Evolutionary conservation across 352 stramenopile genomes (phyloP).

Genomic region (Pythium coloratum): DNA sequence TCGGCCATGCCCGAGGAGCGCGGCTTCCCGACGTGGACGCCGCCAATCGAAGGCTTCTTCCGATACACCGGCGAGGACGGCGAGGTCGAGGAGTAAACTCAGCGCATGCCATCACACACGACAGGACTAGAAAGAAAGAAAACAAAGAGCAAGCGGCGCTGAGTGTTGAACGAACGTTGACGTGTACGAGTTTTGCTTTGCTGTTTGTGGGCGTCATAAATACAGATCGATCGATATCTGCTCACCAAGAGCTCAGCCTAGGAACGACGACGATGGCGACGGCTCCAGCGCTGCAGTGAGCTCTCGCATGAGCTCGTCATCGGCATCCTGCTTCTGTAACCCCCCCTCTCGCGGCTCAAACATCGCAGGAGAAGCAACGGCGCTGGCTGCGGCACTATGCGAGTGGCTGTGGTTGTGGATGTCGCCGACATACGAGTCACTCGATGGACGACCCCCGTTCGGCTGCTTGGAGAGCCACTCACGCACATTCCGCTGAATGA

Average conservation of each 20-base stretch:
- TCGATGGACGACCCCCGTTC: neutral
- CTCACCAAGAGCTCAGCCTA: neutral
- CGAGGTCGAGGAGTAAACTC: conserved; percentile 34
- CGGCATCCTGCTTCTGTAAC: neutral
- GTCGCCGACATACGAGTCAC: neutral
- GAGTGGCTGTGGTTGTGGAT: neutral
- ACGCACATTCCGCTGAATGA: conserved; percentile 85
- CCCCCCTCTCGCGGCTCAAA: neutral
- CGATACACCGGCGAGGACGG: conserved; percentile 72
- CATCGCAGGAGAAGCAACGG: neutral
- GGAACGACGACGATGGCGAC: conserved; percentile 4
- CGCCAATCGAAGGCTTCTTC: conserved; percentile 84
- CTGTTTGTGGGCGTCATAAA: conserved; percentile 15
- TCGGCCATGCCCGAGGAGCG: conserved; percentile 61
- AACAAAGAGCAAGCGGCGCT: conserved; percentile 13
- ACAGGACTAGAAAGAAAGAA: conserved; percentile 19
- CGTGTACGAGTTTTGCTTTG: neutral
- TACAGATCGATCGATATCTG: neutral
- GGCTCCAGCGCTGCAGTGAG: conserved; percentile 21
- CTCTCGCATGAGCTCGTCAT: conserved; percentile 20
- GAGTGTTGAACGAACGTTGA: neutral
- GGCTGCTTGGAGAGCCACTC: conserved; percentile 78
- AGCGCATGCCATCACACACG: neutral
- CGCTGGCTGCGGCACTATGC: neutral
- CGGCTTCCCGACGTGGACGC: conserved; percentile 84